Evolutionary conservation across 2,329 filamentous ascomycete species (phyloP), one percentile per base, ranked within the genome.

Genomic region (Huntiella savannae): DNA sequence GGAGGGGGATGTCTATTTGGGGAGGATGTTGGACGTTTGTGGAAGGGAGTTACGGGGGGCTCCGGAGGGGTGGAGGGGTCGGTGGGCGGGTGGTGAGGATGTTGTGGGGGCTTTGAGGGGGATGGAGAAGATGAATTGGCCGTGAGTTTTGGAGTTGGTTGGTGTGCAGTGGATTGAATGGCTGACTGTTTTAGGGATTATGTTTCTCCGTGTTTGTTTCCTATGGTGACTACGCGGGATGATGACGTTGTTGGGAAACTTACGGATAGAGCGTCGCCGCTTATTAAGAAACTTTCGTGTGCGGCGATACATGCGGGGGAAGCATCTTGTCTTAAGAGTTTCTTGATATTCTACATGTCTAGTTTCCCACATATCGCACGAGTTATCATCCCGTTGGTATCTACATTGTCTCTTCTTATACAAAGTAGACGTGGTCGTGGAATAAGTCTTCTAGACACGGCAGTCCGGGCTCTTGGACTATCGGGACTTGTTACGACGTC

Each of bases 301-400:
- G 88, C 88, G 1, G 71, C 88, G 2, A 74, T 96, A 2, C 88
- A 98, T 58, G 87, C 88, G 0, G 69, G 74, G 13, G 83, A 93
- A 55, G 87, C 88, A 1, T 93, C 83, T 13, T 98, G 88, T 60
- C 71, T 80, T 34, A 82, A 83, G 28, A 92, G 84, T 3, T 92
- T 87, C 59, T 65, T 95, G 40, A 82, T 83, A 50, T 92, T 91
- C 62, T 88, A 83, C 73, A 75, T 94, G 49, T 73, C 75, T 47
- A 79, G 84, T 1, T 91, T 94, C 60, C 86, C 87, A 0, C 68
- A 73, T 1, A 66, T 94, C 22, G 76, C 80, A 5, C 81, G 83
- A 50, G 74, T 91, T 64, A 80, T 91, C 62, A 72, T 86, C 3
- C 59, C 84, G 37, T 61, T 91, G 55, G 86, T 84, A 60, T 73